Evolutionary conservation across 2,329 filamentous ascomycete genomes (phyloP), one percentile per base, ranked within the genome.

Genomic region (Botrytis porri): DNA sequence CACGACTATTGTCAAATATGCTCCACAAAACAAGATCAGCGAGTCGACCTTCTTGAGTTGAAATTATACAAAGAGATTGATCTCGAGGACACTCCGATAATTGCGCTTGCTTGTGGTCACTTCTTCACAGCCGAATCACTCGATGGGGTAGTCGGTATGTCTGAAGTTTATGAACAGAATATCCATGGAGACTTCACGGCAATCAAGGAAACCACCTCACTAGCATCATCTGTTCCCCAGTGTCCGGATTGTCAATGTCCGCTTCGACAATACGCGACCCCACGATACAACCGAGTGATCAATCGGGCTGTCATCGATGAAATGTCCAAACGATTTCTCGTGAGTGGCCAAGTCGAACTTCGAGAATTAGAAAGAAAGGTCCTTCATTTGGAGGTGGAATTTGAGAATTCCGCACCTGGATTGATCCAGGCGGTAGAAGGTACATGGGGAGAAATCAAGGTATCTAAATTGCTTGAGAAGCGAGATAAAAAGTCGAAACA

Each of bases 31-130:
- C 81, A 84, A 0, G 80, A 85, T 43, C 79, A 82, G 2, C 81
- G 80, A 9, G 89, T 91, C 0, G 90, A 93, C 75, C 83, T 88
- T 35, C 82, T 91, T 25, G 82, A 85, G 77, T 82, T 87, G 75
- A 83, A 83, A 57, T 79, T 82, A 0, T 93, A 91, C 78, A 76
- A 76, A 0, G 88, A 92, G 0, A 82, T 89, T 37, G 82, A 92
- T 74, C 77, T 92, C 0, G 80, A 90, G 48, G 83, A 88, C 12
- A 85, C 86, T 0, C 91, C 91, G 0, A 88, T 88, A 74, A 84
- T 93, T 32, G 86, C 92, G 66, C 87, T 88, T 0, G 80, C 81
- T 3, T 93, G 90, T 74, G 88, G 88, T 0, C 91, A 93, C 77
- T 85, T 92, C 75, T 82, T 90, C 70, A 91, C 89, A 0, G 81